Conservation (phyloP, 2,329 filamentous ascomycete genomes). For the Ceratocystis colombiana region DNA sequence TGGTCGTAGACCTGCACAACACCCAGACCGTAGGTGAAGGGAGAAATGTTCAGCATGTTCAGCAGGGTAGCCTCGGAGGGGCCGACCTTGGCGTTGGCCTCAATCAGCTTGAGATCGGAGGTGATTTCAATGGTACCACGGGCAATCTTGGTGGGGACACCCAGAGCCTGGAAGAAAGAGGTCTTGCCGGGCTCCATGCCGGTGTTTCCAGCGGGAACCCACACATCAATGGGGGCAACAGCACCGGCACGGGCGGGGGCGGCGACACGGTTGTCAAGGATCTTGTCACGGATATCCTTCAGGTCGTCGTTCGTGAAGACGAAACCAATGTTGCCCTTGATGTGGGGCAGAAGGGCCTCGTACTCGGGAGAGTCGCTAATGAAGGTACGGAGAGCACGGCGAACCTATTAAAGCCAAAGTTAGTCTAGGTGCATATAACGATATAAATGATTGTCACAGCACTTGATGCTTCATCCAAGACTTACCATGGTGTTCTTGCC, state of each 20-base stretch:
- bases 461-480: slow-evolving; percentile 17
- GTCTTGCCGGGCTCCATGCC: slow-evolving; percentile 99
- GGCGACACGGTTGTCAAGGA: slow-evolving; percentile 92
- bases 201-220: slow-evolving; percentile 94
- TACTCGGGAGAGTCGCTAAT: slow-evolving; percentile 84
- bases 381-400: slow-evolving; percentile 95
- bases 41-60: slow-evolving; percentile 99
- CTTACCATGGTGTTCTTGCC: slow-evolving; percentile 99
- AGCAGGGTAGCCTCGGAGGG: slow-evolving; percentile 96
- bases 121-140: slow-evolving; percentile 99
- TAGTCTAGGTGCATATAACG: not conserved
- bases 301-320: slow-evolving; percentile 98
- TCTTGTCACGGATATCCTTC: slow-evolving; percentile 85
- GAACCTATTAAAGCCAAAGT: slow-evolving; percentile 48
- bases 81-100: slow-evolving; percentile 87
- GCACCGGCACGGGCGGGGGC: slow-evolving; percentile 97
- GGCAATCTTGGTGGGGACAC: slow-evolving; percentile 99
- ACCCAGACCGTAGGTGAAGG: slow-evolving; percentile 98
- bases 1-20: slow-evolving; percentile 95
- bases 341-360: slow-evolving; percentile 90
- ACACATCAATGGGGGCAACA: slow-evolving; percentile 86
- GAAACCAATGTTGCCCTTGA: slow-evolving; percentile 98
- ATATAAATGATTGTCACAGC: too few species aligned
- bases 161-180: slow-evolving; percentile 99
- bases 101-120: slow-evolving; percentile 92